Evolutionary conservation across 2,329 filamentous ascomycete species (phyloP), one percentile per base, ranked within the genome.

Genomic region (Talaromyces albobiverticillius): DNA sequence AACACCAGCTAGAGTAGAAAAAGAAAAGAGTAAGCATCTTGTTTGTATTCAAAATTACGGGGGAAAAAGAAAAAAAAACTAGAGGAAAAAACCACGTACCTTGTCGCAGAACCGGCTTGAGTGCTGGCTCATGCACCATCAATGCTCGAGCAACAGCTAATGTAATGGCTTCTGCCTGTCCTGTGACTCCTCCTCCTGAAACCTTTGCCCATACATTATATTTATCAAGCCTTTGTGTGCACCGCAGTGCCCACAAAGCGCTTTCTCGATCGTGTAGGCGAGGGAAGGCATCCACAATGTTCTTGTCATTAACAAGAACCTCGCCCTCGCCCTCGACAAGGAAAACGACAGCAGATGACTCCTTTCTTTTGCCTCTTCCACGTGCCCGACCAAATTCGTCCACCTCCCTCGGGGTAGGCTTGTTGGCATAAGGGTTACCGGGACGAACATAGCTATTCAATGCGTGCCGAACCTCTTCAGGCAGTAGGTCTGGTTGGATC

Each of bases 141-240:
- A 99, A 76, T 20, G 89, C 93, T 73, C 93, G 94, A 54, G 89
- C 88, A 68, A 97, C 82, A 18, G 90, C 94, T 74, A 99, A 74
- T 40, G 93, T 95, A 65, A 97, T 82, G 31, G 94, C 92, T 74
- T 99, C 94, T 7, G 94, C 93, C 74, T 99, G 95, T 2, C 94
- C 94, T 47, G 94, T 99, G 46, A 89, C 88, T 63, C 94, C 94
- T 61, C 94, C 94, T 53, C 94, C 94, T 56, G 82, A 80, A 3
- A 91, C 89, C 47, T 89, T 75, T 51, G 87, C 92, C 86, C 90
- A 99, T 3, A 96, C 84, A 67, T 99, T 99, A 79, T 99, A 99
- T 73, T 96, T 97, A 79, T 96, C 91, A 60, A 95, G 74, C 59
- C 94, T 81, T 41, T 88, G 80, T 22, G 91, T 95, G 47, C 85